Base-by-base conservation (phyloP, 1,284 basidiomycete genomes). In the Schizophyllum amplum region DNA sequence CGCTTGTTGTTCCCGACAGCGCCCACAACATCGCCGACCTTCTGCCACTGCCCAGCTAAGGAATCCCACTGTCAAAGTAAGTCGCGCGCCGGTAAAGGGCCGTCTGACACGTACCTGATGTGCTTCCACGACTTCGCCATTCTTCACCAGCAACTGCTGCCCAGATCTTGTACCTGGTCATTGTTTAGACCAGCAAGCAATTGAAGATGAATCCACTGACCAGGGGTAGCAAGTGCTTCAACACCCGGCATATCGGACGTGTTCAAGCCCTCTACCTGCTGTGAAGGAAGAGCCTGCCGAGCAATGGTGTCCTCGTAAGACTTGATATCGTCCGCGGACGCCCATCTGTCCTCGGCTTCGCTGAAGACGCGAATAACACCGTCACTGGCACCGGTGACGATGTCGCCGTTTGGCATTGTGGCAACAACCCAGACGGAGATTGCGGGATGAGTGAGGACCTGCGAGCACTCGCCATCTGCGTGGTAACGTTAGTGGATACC, bases 1-100 rank as follows among this genome's bases (percentile, higher is more conserved):
- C 80, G 6, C 84, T 83, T 51, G 51, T 53, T 59, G 49, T 87
- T 84, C 7, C 94, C 92, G 51, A 97, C 90, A 17, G 93, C 93
- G 66, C 96, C 96, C 2, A 97, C 93, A 4, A 99, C 95, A 63
- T 96, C 90, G 13, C 97, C 97, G 47, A 99, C 85, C 70, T 96
- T 97, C 68, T 90, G 82, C 96, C 96, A 98, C 47, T 79, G 79
- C 13, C 73, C 75, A 11, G 75, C 77, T 2, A 78, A 72, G 21
- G 73, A 76, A 59, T 92, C 89, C 95, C 97, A 99, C 77, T 80
- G 53, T n/a, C 56, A 11, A 25, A 53, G 57, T 27, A 11, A 21
- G 24, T 53, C 56, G 48, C 54, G 59, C 57, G 51, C 46, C 26
- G 49, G 53, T 4, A 47, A 52, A n/a, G 53, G 47, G 24, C 26